Base-by-base conservation (phyloP, 306 rosid genomes). In the Quercus variabilis region DNA sequence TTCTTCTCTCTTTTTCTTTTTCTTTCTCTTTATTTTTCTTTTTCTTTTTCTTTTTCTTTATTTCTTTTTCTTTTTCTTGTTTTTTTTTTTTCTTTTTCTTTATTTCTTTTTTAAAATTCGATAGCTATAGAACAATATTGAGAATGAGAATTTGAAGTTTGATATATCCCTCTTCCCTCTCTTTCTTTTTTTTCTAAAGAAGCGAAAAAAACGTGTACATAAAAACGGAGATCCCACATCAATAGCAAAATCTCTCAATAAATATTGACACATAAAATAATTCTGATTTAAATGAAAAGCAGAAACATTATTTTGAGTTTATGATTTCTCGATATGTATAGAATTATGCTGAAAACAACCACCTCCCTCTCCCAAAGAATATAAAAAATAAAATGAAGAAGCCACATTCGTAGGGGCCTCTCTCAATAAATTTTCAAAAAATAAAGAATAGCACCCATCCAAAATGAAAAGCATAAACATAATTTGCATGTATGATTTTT, bases 391-490 rank as follows among this genome's bases (percentile, higher is more conserved):
- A 41, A 41, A 41, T 41, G 46, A 41, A 38, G 46, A 38, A 41
- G 46, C 46, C 46, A 41, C 46, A 8, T 41, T 7, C 46, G 46
- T 8, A 8, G 46, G 46, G 46, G 46, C 46, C 46, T 41, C 46
- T 41, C 11, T 41, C 46, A 41, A 41, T 41, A 41, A 41, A 41
- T 41, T 41, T 41, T 41, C 46, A 41, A 41, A 41, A 41, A 8
- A 41, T 41, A 38, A 38, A 38, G 43, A 38, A 38, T 38, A 7
- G 7, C 46, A 38, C 46, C 30, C 13, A 23, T 25, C 67, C 25
- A 3, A 3, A 73, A 80, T 67, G 78, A 52, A 19, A 65, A 73
- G 82, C 55, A 55, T 35, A 71, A 67, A 69, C 74, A 58, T 12
- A 26, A 71, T 74, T 41, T 64, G 19, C 52, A 43, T 38, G 30